These are phyloP conservation scores for Pythium apleroticum DNA, from an alignment of 352 stramenopile species.

Conservation along the genomic window DNA sequence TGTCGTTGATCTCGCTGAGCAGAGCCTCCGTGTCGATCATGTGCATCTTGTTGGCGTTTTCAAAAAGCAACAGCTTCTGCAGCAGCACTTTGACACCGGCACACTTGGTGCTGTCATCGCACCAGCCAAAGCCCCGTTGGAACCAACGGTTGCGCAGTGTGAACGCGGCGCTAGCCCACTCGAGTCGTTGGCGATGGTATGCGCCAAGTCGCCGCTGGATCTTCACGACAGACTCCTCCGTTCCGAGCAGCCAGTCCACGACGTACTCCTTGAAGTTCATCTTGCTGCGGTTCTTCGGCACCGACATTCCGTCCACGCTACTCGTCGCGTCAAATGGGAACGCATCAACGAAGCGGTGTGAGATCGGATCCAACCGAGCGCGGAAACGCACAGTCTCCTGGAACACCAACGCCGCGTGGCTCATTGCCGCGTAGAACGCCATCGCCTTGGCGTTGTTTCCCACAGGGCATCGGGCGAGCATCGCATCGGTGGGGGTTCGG, in stretches of 20 bases:
- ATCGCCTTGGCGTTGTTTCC: constrained; percentile 59
- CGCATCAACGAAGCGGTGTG: constrained; percentile 40
- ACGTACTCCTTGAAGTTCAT: constrained; percentile 47
- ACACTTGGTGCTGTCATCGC: constrained; percentile 50
- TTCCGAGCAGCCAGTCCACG: constrained; percentile 62
- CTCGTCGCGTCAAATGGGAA: constrained; percentile 44
- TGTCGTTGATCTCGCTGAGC: constrained; percentile 60
- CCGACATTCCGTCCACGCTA: constrained; percentile 37
- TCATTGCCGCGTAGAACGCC: constrained; percentile 67
- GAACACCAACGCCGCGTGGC: constrained; percentile 54
- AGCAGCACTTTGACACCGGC: constrained; percentile 65
- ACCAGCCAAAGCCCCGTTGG: constrained; percentile 64
- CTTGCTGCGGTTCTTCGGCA: constrained; percentile 48
- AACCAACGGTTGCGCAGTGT: constrained; percentile 68
- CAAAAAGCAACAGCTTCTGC: constrained; percentile 53
- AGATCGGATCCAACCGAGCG: constrained; percentile 40
- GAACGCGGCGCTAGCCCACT: constrained; percentile 56
- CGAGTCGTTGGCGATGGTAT: constrained; percentile 52
- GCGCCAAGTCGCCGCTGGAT: constrained; percentile 45
- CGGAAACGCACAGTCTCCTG: constrained; percentile 62
- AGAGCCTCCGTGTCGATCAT: constrained; percentile 66
- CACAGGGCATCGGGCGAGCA: constrained; percentile 45
- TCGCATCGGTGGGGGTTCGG: constrained; percentile 43
- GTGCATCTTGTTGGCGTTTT: constrained; percentile 75
- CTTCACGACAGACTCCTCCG: constrained; percentile 45